phyloP scores from a whole-genome alignment of 164 flowering plant genomes.

The Chimonanthus praecox region DNA sequence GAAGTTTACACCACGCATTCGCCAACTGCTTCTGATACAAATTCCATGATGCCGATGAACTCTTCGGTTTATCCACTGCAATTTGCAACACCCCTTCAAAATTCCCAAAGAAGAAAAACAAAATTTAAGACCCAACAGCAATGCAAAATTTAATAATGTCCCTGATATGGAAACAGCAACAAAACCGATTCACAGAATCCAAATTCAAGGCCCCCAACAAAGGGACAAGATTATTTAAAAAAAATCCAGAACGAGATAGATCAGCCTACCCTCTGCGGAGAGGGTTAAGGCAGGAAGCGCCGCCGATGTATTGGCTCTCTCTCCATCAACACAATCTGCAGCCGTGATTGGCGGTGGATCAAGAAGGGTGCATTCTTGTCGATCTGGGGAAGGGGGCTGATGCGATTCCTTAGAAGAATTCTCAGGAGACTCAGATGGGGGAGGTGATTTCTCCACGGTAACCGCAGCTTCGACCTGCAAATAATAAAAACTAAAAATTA shows the following conservation, averaged over 20 bases:
- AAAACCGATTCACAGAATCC: not conserved
- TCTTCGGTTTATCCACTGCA: slow-evolving; percentile 41
- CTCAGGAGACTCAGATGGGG: slow-evolving; percentile 28
- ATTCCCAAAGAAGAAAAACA: not conserved
- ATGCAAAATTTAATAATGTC: not conserved
- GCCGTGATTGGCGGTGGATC: not conserved
- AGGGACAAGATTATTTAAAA: not conserved
- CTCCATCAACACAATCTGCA: slow-evolving; percentile 12
- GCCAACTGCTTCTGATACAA: slow-evolving; percentile 36
- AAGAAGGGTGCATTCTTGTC: not conserved
- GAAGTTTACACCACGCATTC: slow-evolving; percentile 71
- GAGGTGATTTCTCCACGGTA: slow-evolving; percentile 34
- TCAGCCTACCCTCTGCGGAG: not conserved
- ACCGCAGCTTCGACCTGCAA: not conserved
- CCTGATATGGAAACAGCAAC: not conserved
- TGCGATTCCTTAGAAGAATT: slow-evolving; percentile 40
- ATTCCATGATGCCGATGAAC: slow-evolving; percentile 38
- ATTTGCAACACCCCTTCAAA: slow-evolving; percentile 27
- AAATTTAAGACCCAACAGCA: not conserved
- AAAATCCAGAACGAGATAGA: not conserved
- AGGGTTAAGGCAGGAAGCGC: not conserved
- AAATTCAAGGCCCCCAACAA: slow-evolving; percentile 3
- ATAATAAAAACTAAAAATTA: not conserved
- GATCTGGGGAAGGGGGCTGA: not conserved
- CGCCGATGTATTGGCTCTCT: slow-evolving; percentile 11